Evolutionary conservation across 2,329 filamentous ascomycete genomes (phyloP).

Genomic region (Chaetomium olivaceum): DNA sequence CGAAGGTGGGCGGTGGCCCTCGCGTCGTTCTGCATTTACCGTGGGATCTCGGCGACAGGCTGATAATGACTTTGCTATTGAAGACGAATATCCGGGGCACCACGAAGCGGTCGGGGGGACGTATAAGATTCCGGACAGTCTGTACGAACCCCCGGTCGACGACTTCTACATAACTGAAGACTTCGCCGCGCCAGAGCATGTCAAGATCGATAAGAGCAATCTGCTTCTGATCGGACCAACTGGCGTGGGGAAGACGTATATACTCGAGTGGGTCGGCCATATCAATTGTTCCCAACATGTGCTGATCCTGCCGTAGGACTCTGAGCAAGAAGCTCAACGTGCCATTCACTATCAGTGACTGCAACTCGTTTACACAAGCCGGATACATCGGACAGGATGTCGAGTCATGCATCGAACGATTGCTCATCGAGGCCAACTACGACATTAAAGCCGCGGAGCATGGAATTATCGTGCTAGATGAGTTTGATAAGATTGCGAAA

Average conservation of each 20-base stretch:
- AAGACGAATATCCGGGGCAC: conserved; percentile 60
- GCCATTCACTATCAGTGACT: conserved; percentile 93
- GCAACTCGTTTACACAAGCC: conserved; percentile 92
- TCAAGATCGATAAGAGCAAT: conserved; percentile 95
- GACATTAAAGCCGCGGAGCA: conserved; percentile 81
- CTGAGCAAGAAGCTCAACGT: conserved; percentile 91
- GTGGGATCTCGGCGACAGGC: conserved; percentile 32
- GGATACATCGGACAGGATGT: conserved; percentile 98
- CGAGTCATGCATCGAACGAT: conserved; percentile 88
- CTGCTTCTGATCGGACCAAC: conserved; percentile 87
- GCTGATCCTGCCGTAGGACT: conserved; percentile 57
- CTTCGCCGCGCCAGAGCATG: conserved; percentile 43
- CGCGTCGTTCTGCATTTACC: conserved; percentile 35
- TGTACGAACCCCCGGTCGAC: conserved; percentile 33
- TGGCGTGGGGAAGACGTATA: conserved; percentile 94
- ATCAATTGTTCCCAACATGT: background rate
- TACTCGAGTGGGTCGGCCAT: conserved; percentile 62
- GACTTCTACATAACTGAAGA: conserved; percentile 55
- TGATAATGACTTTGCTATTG: conserved; percentile 37
- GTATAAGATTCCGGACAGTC: conserved; percentile 41
- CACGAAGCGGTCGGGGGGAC: conserved; percentile 49
- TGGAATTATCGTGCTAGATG: conserved; percentile 93
- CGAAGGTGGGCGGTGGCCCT: conserved; percentile 62
- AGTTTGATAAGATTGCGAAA: conserved; percentile 95
- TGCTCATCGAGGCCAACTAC: conserved; percentile 88